Evolutionary conservation across 2,329 filamentous ascomycete genomes (phyloP), one percentile per base, ranked within the genome.

Genomic region (Penicillium italicum): DNA sequence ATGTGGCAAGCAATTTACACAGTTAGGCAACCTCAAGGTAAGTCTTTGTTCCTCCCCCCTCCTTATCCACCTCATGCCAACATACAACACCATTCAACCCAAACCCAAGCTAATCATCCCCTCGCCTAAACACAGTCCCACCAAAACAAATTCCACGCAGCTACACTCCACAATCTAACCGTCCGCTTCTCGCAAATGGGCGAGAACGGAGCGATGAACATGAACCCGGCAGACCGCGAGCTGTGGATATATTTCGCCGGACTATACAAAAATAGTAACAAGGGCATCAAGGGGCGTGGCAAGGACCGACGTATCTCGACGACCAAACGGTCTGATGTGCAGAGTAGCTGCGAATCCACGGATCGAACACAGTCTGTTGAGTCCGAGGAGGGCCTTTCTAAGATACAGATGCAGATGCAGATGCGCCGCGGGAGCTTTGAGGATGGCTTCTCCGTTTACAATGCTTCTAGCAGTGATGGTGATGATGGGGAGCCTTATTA

Each of bases 191-290:
- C 86, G 16, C 79, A 80, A 36, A 78, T 86, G 55, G 74, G 77
- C 34, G 82, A 86, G 50, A 80, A 79, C n/a, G 83, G 87, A 36
- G 76, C 79, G 5, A 84, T 92, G 16, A 79, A 78, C 5, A 84
- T 92, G n/a, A 79, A 78, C 11, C 78, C 82, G 0, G 80, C 86
- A 36, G 90, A 97, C 66, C 86, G 84, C 58, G 87, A 91, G 57
- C 79, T 97, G 48, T 91, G 89, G 79, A 84, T 88, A 63, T 96
- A 96, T 76, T 94, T 97, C 69, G 83, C 86, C 4, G 82, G 82
- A 0, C 80, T 96, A n/a, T 97, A 96, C 81, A 96, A 96, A 79
- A 95, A 97, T 76, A 92, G 89, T 76, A 97, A 97, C 82, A 96
- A 96, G 74, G 94, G 94, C 1, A 97, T 97, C 79, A 97, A 97